Percentiles rank a stretch among this genome's conserved stretches.
Evolutionary conservation across 148 eudicot species (phyloP).

Genomic region (Cornus kousa): DNA sequence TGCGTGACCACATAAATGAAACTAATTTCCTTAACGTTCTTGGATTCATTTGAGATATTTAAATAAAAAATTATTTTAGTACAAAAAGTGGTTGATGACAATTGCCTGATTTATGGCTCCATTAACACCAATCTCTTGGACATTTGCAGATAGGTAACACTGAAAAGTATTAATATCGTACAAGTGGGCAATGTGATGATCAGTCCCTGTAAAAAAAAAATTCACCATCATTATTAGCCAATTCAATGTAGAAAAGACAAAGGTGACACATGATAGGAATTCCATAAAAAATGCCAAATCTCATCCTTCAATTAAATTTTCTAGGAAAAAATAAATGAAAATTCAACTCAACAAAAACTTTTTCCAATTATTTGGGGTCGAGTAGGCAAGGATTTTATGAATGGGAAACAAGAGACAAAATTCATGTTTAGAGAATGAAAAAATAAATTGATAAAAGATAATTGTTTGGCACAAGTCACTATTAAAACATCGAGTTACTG

Average conservation of each 20-base stretch:
- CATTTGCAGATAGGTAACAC: slow-evolving; percentile 68
- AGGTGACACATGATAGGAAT: not conserved
- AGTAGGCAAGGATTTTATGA: too few species aligned
- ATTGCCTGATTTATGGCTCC: slow-evolving; percentile 86
- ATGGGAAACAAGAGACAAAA: not conserved
- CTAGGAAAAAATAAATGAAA: not conserved
- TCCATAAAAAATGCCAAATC: not conserved
- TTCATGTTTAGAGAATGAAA: not conserved
- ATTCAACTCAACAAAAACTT: too few species aligned
- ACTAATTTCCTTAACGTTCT: not conserved
- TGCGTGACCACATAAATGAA: slow-evolving; percentile 23
- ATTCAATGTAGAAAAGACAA: not conserved
- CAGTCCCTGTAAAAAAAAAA: slow-evolving; percentile 60
- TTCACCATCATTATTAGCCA: slow-evolving; percentile 9
- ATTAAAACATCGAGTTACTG: not conserved
- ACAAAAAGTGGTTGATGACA: not conserved
- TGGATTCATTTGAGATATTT: not conserved
- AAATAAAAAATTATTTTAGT: not conserved
- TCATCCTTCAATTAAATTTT: not conserved
- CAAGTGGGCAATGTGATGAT: slow-evolving; percentile 78
- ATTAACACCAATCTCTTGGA: slow-evolving; percentile 51
- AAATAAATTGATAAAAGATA: not conserved
- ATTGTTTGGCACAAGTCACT: not conserved
- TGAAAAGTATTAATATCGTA: slow-evolving; percentile 85
- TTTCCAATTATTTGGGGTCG: too few species aligned